A percentile compares a stretch with the other conserved stretches of the same genome.
phyloP scores from a whole-genome alignment of 192 early-diverging fungal genomes.

The Endogone sp. region DNA sequence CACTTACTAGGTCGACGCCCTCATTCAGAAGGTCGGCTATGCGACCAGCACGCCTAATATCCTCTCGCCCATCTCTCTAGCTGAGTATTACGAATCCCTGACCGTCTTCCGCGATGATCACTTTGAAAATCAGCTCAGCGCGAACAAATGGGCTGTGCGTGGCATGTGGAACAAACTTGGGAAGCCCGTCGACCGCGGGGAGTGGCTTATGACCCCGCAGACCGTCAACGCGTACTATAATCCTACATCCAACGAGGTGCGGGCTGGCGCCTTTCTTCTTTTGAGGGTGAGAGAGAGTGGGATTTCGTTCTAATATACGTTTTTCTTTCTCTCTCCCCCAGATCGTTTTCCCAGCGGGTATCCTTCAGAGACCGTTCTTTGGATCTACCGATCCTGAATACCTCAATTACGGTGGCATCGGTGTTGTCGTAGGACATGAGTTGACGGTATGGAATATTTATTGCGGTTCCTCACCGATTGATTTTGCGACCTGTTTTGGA shows the following conservation, averaged over 20 bases:
- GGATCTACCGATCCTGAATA: conserved; percentile 39
- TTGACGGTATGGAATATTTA: conserved; percentile 38
- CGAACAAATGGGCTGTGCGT: conserved; percentile 7
- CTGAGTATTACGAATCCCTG: conserved; percentile 33
- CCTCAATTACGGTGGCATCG: conserved; percentile 61
- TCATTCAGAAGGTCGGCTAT: conserved; percentile 43
- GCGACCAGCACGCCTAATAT: conserved; percentile 32
- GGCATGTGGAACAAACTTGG: conserved; percentile 24
- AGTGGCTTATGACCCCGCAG: conserved; percentile 43
- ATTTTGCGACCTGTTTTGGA: not conserved
- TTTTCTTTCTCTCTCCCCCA: not conserved
- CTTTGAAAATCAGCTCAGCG: conserved; percentile 37
- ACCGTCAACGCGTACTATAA: conserved; percentile 54
- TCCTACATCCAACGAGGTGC: conserved; percentile 33
- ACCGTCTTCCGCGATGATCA: conserved; percentile 22
- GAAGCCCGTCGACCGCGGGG: conserved; percentile 19
- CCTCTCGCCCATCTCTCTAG: conserved; percentile 32
- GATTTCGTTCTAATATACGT: no score
- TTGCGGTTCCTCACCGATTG: no score
- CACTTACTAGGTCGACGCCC: conserved; percentile 28
- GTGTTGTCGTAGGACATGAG: conserved; percentile 52
- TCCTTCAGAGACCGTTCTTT: conserved; percentile 54
- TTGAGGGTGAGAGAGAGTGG: no score
- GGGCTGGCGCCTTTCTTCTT: no score
- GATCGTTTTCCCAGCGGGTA: conserved; percentile 49